A percentile compares a stretch with the other conserved stretches of the same genome.
phyloP scores from a whole-genome alignment of 2,329 filamentous ascomycete genomes.

The Stagonosporopsis cucurbitacearum region DNA sequence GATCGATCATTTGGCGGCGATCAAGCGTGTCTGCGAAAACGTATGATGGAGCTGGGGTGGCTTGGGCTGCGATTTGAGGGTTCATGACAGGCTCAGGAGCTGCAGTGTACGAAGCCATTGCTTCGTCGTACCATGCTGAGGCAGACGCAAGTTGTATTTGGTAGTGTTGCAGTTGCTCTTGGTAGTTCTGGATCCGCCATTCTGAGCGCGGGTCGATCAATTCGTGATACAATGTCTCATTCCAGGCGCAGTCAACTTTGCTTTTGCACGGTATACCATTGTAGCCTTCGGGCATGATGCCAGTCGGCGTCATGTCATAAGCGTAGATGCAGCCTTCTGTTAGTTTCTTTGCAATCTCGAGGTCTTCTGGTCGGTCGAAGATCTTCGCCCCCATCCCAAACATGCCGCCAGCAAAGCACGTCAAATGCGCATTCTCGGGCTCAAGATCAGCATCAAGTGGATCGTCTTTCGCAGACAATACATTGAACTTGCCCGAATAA shows the following conservation, averaged over 20 bases:
- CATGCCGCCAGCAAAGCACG: conserved; percentile 75
- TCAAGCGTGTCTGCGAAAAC: conserved; percentile 31
- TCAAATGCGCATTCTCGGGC: conserved; percentile 64
- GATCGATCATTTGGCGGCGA: conserved; percentile 36
- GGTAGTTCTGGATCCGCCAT: conserved; percentile 32
- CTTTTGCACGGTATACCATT: conserved; percentile 57
- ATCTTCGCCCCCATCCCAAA: conserved; percentile 71
- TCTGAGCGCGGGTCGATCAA: conserved; percentile 47
- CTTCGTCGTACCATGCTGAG: conserved; percentile 38
- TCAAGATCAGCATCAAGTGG: conserved; percentile 36
- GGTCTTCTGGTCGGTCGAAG: conserved; percentile 61
- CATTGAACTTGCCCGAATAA: conserved; percentile 46
- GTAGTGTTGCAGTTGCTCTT: conserved; percentile 45
- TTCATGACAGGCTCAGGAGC: conserved; percentile 17
- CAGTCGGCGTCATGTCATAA: conserved; percentile 63
- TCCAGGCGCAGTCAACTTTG: conserved; percentile 51
- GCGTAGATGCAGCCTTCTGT: conserved; percentile 69
- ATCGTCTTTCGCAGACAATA: conserved; percentile 37
- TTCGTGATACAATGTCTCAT: conserved; percentile 54
- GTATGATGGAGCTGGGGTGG: conserved; percentile 26
- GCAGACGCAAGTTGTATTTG: conserved; percentile 43
- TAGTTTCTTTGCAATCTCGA: conserved; percentile 63
- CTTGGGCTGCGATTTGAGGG: conserved; percentile 15
- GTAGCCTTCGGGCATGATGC: conserved; percentile 68
- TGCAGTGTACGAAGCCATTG: conserved; percentile 37